A percentile compares a stretch with the other conserved stretches of the same genome.
Conservation (phyloP, 495 filamentous ascomycete species). For the Neurospora sp. region DNA sequence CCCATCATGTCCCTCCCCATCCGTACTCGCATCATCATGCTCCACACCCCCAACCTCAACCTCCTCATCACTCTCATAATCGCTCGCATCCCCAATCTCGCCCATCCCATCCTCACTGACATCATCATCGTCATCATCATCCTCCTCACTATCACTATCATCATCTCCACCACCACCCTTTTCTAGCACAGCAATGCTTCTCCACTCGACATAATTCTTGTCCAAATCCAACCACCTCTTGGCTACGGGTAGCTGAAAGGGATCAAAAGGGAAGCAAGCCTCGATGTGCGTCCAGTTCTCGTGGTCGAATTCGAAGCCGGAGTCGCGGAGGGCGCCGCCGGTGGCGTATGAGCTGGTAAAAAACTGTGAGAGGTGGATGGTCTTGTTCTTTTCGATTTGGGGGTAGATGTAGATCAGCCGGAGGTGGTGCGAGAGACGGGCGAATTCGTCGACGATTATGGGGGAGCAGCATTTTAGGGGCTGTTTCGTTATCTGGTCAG, state of each 20-base stretch:
- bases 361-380: conserved; percentile 56
- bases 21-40: conserved; percentile 6
- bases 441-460: conserved; percentile 81
- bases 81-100: conserved; percentile 22
- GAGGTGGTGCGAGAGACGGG: conserved; percentile 71
- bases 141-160: conserved; percentile 38
- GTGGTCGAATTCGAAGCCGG: conserved; percentile 48
- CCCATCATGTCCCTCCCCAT: background rate
- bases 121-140: conserved; percentile 30
- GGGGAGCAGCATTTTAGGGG: conserved; percentile 95
- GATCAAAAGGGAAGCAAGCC: conserved; percentile 94
- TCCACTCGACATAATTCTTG: conserved; percentile 78
- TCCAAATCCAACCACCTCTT: conserved; percentile 65
- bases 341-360: conserved; percentile 32
- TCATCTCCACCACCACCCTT: conserved; percentile 34
- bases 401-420: conserved; percentile 59
- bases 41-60: conserved; percentile 39
- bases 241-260: conserved; percentile 77
- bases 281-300: conserved; percentile 72
- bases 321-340: conserved; percentile 50
- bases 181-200: conserved; percentile 59
- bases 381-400: conserved; percentile 85
- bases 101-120: conserved; percentile 34
- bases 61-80: conserved; percentile 44
- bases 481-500: conserved; percentile 1